Conservation (phyloP, 148 eudicot species). For the Fagopyrum tataricum region DNA sequence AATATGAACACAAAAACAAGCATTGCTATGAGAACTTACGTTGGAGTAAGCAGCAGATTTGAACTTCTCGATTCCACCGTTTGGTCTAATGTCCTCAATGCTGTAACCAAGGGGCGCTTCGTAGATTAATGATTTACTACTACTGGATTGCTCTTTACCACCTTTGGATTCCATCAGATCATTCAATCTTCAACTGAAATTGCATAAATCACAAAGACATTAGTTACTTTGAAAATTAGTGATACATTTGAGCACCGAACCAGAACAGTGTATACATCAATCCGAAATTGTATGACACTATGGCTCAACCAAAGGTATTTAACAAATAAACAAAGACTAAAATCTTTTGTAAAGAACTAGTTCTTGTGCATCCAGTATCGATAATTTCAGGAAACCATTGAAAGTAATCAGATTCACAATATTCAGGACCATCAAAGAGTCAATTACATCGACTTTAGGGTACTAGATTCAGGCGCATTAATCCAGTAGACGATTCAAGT, state of each 20-base stretch:
- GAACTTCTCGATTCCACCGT: constrained; percentile 11
- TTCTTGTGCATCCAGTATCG: not conserved
- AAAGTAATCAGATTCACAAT: not conserved
- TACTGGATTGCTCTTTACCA: too few relatives aligned
- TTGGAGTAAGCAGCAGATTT: constrained; percentile 64
- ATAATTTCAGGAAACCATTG: not conserved
- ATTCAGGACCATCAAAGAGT: not conserved
- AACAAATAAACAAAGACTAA: not conserved
- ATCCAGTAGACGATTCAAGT: not conserved
- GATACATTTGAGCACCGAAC: not conserved
- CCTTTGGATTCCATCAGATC: too few relatives aligned
- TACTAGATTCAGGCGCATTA: not conserved
- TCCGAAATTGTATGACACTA: not conserved
- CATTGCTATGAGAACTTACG: constrained; percentile 24
- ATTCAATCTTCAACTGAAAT: not conserved
- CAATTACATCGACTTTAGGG: not conserved
- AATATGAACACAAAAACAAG: not conserved
- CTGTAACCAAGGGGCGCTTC: too few relatives aligned
- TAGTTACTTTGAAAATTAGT: not conserved
- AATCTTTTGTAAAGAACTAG: too few relatives aligned
- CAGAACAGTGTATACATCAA: not conserved
- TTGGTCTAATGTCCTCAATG: too few relatives aligned
- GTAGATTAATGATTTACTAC: too few relatives aligned
- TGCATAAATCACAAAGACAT: not conserved
- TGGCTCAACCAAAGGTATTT: not conserved